Conservation (phyloP, 257 asterid species). For the Haberlea rhodopensis region DNA sequence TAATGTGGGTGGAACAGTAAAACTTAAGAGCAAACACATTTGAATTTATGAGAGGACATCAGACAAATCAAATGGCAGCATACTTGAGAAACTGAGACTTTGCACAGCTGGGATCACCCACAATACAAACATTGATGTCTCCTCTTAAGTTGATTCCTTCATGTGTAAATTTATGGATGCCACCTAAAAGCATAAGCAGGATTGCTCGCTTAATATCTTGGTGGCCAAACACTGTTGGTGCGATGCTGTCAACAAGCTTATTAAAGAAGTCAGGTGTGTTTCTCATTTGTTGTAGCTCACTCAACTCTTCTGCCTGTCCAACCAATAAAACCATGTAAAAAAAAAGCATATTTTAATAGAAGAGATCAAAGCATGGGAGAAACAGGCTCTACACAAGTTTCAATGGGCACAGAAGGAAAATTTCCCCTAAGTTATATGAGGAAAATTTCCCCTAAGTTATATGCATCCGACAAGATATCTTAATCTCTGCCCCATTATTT, state of each 20-base stretch:
- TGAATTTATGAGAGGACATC: neutral
- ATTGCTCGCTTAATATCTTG: constrained; percentile 96
- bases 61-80: constrained; percentile 16
- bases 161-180: constrained; percentile 88
- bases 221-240: constrained; percentile 91
- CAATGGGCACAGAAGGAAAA: neutral
- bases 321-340: constrained; percentile 26
- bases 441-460: neutral
- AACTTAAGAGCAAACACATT: constrained; percentile 16
- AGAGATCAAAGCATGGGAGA: constrained; percentile 9
- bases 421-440: constrained; percentile 2
- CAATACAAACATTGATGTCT: constrained; percentile 94
- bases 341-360: neutral
- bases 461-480: neutral
- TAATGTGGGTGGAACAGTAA: constrained; percentile 26
- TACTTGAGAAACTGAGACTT: constrained; percentile 97
- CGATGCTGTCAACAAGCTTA: constrained; percentile 92
- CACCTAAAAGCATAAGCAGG: constrained; percentile 96
- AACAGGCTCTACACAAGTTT: neutral
- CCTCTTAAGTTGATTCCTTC: constrained; percentile 99
- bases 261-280: constrained; percentile 83
- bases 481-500: neutral
- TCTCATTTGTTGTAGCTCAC: constrained; percentile 66
- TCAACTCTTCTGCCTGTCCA: constrained; percentile 69
- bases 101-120: constrained; percentile 99